These are phyloP conservation scores for bread wheat (Triticum aestivum) DNA, from an alignment of 176 grass and related monocot genomes.

Conservation along the genomic window IWGSC_CS_RefSeq_v2.1 NC_057813.1:441999321-441999820, in stretches of 20 bases:
- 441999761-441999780: not conserved
- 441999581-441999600: too few species aligned
- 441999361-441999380: not conserved
- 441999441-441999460: not conserved
- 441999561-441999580: too few species aligned
- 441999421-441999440: not conserved
- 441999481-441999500: constrained; percentile 35
- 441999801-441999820: not conserved
- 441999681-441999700: too few species aligned
- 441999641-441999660: too few species aligned
- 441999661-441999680: too few species aligned
- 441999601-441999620: too few species aligned
- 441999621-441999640: too few species aligned
- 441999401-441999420: constrained; percentile 27
- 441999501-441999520: not conserved
- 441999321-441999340: not conserved
- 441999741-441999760: not conserved
- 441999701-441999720: too few species aligned
- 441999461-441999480: constrained; percentile 34
- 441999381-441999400: constrained; percentile 14
- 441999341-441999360: not conserved
- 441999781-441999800: not conserved
- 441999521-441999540: not conserved
- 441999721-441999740: not conserved
- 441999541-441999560: not conserved